Percentiles rank a stretch among this genome's conserved stretches.
These are phyloP conservation scores for Sporodiniella umbellata DNA, from an alignment of 371 early-diverging fungal species.

Conservation along the genomic window DNA sequence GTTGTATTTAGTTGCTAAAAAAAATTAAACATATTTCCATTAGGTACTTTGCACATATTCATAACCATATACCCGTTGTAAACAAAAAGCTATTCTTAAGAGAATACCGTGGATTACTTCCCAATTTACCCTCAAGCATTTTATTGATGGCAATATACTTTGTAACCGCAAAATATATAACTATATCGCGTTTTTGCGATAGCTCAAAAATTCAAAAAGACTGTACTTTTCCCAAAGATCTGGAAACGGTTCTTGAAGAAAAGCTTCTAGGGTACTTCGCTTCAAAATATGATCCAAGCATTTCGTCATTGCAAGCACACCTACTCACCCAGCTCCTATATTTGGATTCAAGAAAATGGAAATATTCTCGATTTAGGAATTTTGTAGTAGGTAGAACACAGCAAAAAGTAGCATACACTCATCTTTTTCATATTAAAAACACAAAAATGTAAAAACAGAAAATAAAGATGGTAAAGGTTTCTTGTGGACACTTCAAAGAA, in stretches of 20 bases:
- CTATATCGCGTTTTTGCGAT: constrained; percentile 8
- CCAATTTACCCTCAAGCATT: constrained; percentile 6
- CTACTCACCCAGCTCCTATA: constrained; percentile 32
- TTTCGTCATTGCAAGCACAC: constrained; percentile 32
- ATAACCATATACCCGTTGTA: constrained; percentile 17
- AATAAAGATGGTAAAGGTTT: constrained; percentile 22
- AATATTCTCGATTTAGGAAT: constrained; percentile 24
- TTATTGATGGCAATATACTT: constrained; percentile 20
- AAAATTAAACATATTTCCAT: neutral
- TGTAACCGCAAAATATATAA: constrained; percentile 14
- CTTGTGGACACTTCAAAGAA: neutral
- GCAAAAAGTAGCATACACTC: too few relatives aligned
- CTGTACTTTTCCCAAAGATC: constrained; percentile 8
- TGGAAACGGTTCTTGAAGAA: constrained; percentile 1
- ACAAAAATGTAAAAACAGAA: constrained; percentile 7
- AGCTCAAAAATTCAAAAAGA: neutral
- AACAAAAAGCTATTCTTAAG: constrained; percentile 20
- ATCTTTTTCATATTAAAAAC: neutral
- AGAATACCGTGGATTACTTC: constrained; percentile 19
- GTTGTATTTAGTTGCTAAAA: neutral
- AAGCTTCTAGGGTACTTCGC: constrained; percentile 2
- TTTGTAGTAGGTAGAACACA: constrained; percentile 15
- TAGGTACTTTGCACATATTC: constrained; percentile 24
- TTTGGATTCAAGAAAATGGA: constrained; percentile 22
- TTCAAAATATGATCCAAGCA: constrained; percentile 13